Percentiles rank a stretch among this genome's conserved stretches.
These are phyloP conservation scores for Filobasidium uniguttulatum DNA, from an alignment of 1,284 basidiomycete species.

Conservation along the genomic window DNA sequence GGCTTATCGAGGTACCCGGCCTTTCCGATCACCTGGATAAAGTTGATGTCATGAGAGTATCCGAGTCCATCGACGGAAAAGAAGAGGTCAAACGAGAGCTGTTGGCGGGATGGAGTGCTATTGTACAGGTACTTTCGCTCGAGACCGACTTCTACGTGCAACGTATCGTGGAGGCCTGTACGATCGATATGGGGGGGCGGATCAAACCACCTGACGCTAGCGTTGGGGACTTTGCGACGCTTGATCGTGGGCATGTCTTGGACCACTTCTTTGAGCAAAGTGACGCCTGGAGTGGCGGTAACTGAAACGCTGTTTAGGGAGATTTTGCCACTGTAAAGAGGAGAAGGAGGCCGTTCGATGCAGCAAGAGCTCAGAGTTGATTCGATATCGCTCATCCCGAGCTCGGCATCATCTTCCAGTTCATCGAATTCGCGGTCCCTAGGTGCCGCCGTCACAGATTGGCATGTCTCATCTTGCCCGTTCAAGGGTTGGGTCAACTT, in stretches of 20 bases:
- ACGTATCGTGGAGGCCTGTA: too few species aligned
- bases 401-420: background rate
- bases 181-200: too few species aligned
- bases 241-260: too few species aligned
- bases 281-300: background rate
- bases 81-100: too few species aligned
- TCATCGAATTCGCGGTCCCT: background rate
- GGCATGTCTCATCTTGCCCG: background rate
- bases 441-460: background rate
- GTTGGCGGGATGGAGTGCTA: too few species aligned
- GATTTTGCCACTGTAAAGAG: background rate
- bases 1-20: background rate
- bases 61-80: too few species aligned
- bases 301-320: background rate
- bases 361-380: background rate
- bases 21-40: too few species aligned
- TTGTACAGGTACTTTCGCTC: too few species aligned
- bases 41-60: too few species aligned
- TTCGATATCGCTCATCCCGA: background rate
- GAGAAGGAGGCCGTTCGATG: background rate
- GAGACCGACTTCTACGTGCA: too few species aligned
- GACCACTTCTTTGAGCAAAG: background rate
- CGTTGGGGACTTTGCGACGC: too few species aligned
- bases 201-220: too few species aligned
- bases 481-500: background rate